Percentiles rank a stretch among this genome's conserved stretches.
These are phyloP conservation scores for Trichoderma afroharzianum DNA, from an alignment of 2,329 filamentous ascomycete genomes.

Conservation along the genomic window DNA sequence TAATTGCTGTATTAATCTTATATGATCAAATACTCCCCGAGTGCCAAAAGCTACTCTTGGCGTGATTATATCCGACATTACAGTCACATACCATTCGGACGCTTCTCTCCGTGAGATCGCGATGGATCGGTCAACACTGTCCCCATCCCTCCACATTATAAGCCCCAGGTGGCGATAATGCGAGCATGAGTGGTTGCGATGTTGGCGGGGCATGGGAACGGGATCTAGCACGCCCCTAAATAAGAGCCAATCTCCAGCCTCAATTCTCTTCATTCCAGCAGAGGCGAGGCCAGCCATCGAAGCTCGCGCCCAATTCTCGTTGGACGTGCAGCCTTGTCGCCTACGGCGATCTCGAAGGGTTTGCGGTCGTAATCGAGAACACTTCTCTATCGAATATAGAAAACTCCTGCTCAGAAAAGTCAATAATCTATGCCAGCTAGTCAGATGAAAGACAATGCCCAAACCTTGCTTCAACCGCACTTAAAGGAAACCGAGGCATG, in stretches of 20 bases:
- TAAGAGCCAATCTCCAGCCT: neutral
- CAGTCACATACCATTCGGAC: neutral
- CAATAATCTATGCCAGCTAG: too few species aligned
- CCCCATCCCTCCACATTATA: neutral
- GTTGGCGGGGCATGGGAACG: neutral
- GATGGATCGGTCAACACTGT: neutral
- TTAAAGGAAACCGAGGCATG: too few species aligned
- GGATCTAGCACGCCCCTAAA: neutral
- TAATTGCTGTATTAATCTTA: neutral
- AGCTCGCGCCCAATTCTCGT: neutral
- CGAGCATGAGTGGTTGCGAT: neutral
- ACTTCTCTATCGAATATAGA: too few species aligned
- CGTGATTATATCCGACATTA: neutral
- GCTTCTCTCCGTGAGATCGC: neutral
- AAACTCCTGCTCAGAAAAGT: too few species aligned
- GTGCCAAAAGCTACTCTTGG: neutral
- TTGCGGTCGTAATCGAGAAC: too few species aligned
- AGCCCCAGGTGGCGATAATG: neutral
- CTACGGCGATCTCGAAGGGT: too few species aligned
- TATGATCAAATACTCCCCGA: neutral
- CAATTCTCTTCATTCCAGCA: neutral
- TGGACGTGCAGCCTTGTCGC: neutral
- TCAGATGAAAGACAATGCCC: too few species aligned
- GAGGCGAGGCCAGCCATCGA: too few species aligned
- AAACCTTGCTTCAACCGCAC: too few species aligned